These are phyloP conservation scores for Beta macrorhiza DNA, from an alignment of 179 eudicot genomes.

Conservation along the genomic window DNA sequence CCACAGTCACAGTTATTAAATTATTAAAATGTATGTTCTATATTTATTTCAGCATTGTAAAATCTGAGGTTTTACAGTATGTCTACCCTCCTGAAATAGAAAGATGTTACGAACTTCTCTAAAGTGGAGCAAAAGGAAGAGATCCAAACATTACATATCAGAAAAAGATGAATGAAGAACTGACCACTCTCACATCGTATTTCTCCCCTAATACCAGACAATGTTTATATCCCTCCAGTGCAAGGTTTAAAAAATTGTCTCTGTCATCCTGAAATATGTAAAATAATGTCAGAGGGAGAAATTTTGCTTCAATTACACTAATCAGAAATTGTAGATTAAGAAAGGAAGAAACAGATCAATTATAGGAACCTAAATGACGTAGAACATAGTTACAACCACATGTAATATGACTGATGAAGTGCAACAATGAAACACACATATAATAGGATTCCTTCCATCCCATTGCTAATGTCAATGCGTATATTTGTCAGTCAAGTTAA, in stretches of 20 bases:
- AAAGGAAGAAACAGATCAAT: not conserved
- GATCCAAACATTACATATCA: not conserved
- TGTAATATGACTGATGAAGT: conserved; percentile 2
- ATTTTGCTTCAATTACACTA: not conserved
- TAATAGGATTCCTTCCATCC: not conserved
- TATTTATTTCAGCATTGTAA: too few species aligned
- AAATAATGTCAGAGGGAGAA: not conserved
- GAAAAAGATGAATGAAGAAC: conserved; percentile 16
- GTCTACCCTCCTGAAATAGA: too few species aligned
- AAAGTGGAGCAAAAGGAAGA: not conserved
- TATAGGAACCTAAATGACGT: not conserved
- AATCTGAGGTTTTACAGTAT: too few species aligned
- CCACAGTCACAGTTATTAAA: too few species aligned
- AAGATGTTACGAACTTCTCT: not conserved
- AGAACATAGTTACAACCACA: not conserved
- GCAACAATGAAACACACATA: not conserved
- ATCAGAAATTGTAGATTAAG: not conserved
- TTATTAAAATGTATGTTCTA: too few species aligned
- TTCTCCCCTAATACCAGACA: conserved; percentile 92
- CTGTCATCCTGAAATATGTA: conserved; percentile 68
- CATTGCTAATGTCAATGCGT: not conserved
- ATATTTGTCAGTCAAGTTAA: not conserved
- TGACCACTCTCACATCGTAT: conserved; percentile 95
- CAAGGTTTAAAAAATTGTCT: conserved; percentile 77
- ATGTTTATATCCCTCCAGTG: conserved; percentile 79